Conservation (phyloP, 2,329 filamentous ascomycete genomes). For the Aspergillus novofumigatus region DNA sequence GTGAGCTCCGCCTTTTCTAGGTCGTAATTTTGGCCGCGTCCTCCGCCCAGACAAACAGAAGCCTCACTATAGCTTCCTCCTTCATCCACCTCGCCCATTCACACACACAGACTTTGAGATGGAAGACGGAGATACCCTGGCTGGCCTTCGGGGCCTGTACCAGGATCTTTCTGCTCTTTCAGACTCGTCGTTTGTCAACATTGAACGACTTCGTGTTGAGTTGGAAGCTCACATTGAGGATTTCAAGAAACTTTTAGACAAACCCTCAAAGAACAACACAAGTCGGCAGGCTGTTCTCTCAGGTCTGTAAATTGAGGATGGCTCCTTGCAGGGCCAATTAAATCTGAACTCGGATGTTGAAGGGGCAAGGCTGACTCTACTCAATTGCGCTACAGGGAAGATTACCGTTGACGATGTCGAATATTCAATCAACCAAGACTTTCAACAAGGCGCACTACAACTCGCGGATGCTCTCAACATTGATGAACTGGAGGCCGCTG, state of each 20-base stretch:
- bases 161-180: conserved; percentile 75
- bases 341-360: neutral
- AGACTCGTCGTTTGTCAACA: conserved; percentile 64
- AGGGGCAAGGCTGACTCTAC: conserved; percentile 14
- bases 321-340: neutral
- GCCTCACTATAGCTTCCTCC: conserved; percentile 16
- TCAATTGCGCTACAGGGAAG: conserved; percentile 55
- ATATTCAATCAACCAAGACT: conserved; percentile 79
- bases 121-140: conserved; percentile 69
- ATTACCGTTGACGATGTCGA: conserved; percentile 67
- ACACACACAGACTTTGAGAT: conserved; percentile 45
- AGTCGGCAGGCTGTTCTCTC: conserved; percentile 69
- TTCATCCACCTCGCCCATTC: conserved; percentile 24
- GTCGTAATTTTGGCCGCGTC: conserved; percentile 36
- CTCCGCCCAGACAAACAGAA: conserved; percentile 32
- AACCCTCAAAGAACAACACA: conserved; percentile 66
- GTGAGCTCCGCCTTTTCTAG: conserved; percentile 15
- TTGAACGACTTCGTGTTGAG: conserved; percentile 63
- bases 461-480: conserved; percentile 85
- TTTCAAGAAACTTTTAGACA: conserved; percentile 70
- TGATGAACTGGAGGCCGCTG: conserved; percentile 81
- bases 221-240: conserved; percentile 64
- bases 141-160: conserved; percentile 77
- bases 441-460: conserved; percentile 75
- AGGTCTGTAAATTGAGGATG: conserved; percentile 46